These are phyloP conservation scores for Xylariaceae sp. DNA, from an alignment of 2,329 filamentous ascomycete genomes.

Conservation along the genomic window DNA sequence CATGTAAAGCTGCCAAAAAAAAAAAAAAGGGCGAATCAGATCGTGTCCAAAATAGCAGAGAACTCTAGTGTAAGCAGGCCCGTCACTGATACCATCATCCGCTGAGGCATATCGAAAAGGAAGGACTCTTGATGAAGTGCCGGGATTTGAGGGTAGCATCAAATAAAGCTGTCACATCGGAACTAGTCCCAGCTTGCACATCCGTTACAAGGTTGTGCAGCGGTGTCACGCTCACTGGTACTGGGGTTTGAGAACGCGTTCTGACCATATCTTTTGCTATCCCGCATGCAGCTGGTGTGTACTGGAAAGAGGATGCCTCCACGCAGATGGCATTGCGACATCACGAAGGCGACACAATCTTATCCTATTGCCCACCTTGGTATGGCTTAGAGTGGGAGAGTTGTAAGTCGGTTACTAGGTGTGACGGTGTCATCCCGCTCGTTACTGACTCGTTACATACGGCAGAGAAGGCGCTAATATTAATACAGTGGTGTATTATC, in stretches of 20 bases:
- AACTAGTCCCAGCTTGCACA: conserved; percentile 9
- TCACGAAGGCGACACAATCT: too few species aligned
- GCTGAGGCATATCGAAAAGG: too few species aligned
- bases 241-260: conserved; percentile 2
- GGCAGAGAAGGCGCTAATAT: too few species aligned
- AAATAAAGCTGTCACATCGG: conserved; percentile 17
- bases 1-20: conserved; percentile 1
- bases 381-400: too few species aligned
- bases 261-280: conserved; percentile 3
- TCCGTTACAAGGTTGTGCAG: conserved; percentile 22
- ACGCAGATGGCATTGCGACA: too few species aligned
- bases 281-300: neutral
- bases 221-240: conserved; percentile 16
- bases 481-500: too few species aligned
- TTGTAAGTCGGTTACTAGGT: neutral
- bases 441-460: neutral
- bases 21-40: neutral
- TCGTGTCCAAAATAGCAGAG: conserved; percentile 5
- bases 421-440: conserved; percentile 3
- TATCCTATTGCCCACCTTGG: neutral
- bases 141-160: conserved; percentile 4
- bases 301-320: conserved; percentile 4
- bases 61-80: too few species aligned
- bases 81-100: too few species aligned
- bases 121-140: neutral